A percentile compares a stretch with the other conserved stretches of the same genome.
phyloP scores from a whole-genome alignment of 116 monocot genomes.

The Iris pallida region DNA sequence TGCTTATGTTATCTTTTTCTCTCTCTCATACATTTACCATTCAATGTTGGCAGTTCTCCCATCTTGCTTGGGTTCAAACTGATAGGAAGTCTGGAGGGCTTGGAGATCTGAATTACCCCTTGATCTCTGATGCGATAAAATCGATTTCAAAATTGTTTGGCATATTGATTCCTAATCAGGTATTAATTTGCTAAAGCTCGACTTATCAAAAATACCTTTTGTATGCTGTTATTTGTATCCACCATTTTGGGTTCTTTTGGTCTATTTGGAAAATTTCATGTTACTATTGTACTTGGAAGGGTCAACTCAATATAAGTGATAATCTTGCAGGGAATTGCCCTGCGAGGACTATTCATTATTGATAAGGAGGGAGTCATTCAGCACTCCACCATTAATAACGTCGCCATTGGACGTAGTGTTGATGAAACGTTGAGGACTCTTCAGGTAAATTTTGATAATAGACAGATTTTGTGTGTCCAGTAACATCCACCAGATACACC shows the following conservation, averaged over 20 bases:
- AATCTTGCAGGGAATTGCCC: conserved; percentile 40
- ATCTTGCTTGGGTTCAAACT: conserved; percentile 54
- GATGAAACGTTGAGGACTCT: conserved; percentile 59
- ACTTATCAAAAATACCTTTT: no score
- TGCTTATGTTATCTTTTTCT: no score
- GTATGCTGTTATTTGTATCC: no score
- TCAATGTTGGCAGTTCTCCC: conserved; percentile 45
- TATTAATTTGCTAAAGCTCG: conserved; percentile 2
- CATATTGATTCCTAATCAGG: conserved; percentile 46
- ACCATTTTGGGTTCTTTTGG: no score
- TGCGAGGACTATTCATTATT: conserved; percentile 46
- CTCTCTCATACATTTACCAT: neutral
- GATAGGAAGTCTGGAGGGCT: conserved; percentile 59
- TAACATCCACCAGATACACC: no score
- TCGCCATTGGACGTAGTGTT: conserved; percentile 47
- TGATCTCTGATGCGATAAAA: conserved; percentile 45
- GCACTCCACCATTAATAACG: conserved; percentile 47
- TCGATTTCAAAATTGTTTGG: conserved; percentile 48
- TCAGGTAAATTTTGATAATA: conserved; percentile 22
- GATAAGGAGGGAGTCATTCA: conserved; percentile 53
- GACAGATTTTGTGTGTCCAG: no score
- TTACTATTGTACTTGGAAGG: no score
- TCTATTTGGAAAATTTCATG: no score
- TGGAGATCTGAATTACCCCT: conserved; percentile 53
- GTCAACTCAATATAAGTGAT: neutral